phyloP scores from a whole-genome alignment of 129 eudicot species.

The Centaurea solstitialis region DNA sequence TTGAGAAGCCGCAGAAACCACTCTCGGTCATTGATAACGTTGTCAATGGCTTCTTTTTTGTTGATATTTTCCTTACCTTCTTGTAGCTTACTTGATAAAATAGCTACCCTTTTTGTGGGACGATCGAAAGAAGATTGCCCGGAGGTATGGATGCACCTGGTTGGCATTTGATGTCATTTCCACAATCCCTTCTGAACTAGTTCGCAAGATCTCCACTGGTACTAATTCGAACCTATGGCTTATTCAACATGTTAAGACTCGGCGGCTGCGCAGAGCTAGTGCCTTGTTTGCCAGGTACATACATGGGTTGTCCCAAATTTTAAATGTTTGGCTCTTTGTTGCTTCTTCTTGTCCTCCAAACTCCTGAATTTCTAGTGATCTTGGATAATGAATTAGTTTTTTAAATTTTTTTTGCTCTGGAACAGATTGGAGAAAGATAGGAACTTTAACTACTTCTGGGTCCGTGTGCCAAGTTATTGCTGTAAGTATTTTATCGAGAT shows the following conservation, averaged over 20 bases:
- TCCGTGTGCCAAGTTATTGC: conserved; percentile 86
- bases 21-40: conserved; percentile 67
- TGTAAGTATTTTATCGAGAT: conserved; percentile 46
- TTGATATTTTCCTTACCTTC: conserved; percentile 82
- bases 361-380: neutral
- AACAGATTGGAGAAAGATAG: conserved; percentile 93
- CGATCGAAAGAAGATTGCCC: conserved; percentile 69
- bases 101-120: conserved; percentile 80
- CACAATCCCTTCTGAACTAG: conserved; percentile 79
- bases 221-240: conserved; percentile 63
- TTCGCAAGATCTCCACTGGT: conserved; percentile 49
- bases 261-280: conserved; percentile 95
- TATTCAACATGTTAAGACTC: conserved; percentile 90
- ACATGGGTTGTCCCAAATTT: conserved; percentile 2
- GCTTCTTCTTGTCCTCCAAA: neutral
- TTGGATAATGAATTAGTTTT: neutral
- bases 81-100: conserved; percentile 77
- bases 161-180: conserved; percentile 81
- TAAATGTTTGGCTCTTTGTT: neutral
- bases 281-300: conserved; percentile 71
- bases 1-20: conserved; percentile 47
- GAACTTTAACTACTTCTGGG: conserved; percentile 93
- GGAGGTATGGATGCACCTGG: conserved; percentile 72
- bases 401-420: conserved; percentile 14
- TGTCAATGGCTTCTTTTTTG: conserved; percentile 76